Percentiles rank a stretch among this genome's conserved stretches.
Evolutionary conservation across 2,329 filamentous ascomycete species (phyloP).

Genomic region (Xylariales sp.): DNA sequence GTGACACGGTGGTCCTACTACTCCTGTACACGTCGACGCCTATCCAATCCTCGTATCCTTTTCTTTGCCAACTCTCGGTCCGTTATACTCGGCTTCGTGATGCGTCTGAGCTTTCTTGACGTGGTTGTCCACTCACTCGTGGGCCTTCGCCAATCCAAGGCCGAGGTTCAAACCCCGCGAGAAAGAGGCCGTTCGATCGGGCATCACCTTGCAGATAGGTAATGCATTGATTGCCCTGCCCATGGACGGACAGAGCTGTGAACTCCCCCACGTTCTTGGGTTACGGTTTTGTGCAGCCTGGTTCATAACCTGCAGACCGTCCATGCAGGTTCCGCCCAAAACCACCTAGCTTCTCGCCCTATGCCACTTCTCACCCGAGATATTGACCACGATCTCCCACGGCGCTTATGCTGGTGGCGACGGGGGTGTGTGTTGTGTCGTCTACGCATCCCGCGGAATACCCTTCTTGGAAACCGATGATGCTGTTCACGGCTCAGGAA

Average conservation of each 20-base stretch:
- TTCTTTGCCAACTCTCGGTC: too few species aligned
- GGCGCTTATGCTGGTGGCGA: slow-evolving; percentile 7
- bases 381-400: slow-evolving; percentile 14
- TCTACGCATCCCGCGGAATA: slow-evolving; percentile 19
- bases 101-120: not conserved
- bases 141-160: not conserved
- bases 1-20: too few species aligned
- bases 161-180: slow-evolving; percentile 3
- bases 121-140: too few species aligned
- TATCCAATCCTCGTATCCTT: too few species aligned
- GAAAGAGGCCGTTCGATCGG: slow-evolving; percentile 12
- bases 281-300: slow-evolving; percentile 4
- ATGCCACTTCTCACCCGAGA: slow-evolving; percentile 11
- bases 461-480: slow-evolving; percentile 16
- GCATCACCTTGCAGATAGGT: slow-evolving; percentile 20
- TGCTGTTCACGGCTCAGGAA: slow-evolving; percentile 16
- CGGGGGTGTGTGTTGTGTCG: slow-evolving; percentile 3
- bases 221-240: slow-evolving; percentile 4
- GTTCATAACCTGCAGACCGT: slow-evolving; percentile 2
- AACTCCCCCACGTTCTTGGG: slow-evolving; percentile 20
- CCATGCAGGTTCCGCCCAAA: slow-evolving; percentile 23
- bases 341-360: slow-evolving; percentile 18
- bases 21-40: too few species aligned
- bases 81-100: not conserved
- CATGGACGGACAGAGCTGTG: not conserved